Evolutionary conservation across 768 basidiomycete genomes (phyloP).

Genomic region (Rhodotorula toruloides): DNA sequence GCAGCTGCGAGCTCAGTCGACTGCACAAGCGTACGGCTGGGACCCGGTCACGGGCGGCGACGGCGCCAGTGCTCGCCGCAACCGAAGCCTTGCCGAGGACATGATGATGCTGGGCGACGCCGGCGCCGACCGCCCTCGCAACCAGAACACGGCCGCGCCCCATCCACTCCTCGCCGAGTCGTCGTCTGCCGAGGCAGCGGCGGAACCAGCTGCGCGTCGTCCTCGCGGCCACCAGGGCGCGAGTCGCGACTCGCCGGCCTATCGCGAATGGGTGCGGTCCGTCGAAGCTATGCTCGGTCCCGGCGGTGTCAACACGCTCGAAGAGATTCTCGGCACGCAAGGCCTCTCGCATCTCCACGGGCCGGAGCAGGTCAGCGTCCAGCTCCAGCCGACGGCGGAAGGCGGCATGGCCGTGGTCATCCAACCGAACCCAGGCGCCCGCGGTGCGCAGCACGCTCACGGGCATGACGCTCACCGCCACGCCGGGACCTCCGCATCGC

Average conservation of each 20-base stretch:
- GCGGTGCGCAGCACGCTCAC: constrained; percentile 3
- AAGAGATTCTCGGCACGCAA: constrained; percentile 59
- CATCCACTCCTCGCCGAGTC: constrained; percentile 74
- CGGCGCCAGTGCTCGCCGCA: constrained; percentile 22
- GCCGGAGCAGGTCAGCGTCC: constrained; percentile 33
- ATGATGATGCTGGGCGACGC: constrained; percentile 32
- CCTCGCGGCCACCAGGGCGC: constrained; percentile 51
- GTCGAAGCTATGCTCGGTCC: constrained; percentile 76
- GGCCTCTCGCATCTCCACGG: constrained; percentile 25
- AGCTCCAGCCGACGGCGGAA: constrained; percentile 32
- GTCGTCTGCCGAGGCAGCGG: constrained; percentile 46
- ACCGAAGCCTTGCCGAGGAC: constrained; percentile 26
- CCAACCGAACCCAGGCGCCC: constrained; percentile 26
- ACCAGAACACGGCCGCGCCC: constrained; percentile 50
- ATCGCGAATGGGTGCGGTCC: constrained; percentile 47
- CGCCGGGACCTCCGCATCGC: not conserved
- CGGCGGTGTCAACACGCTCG: constrained; percentile 74
- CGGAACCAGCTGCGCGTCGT: constrained; percentile 38
- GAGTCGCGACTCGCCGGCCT: constrained; percentile 49
- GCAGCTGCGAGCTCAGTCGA: constrained; percentile 30
- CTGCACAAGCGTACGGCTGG: constrained; percentile 34
- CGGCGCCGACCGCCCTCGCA: constrained; percentile 41
- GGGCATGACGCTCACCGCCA: not conserved
- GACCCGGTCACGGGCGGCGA: constrained; percentile 36
- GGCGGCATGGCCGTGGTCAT: constrained; percentile 36